phyloP scores from a whole-genome alignment of 768 basidiomycete genomes.

The Suillus brevipes region DNA sequence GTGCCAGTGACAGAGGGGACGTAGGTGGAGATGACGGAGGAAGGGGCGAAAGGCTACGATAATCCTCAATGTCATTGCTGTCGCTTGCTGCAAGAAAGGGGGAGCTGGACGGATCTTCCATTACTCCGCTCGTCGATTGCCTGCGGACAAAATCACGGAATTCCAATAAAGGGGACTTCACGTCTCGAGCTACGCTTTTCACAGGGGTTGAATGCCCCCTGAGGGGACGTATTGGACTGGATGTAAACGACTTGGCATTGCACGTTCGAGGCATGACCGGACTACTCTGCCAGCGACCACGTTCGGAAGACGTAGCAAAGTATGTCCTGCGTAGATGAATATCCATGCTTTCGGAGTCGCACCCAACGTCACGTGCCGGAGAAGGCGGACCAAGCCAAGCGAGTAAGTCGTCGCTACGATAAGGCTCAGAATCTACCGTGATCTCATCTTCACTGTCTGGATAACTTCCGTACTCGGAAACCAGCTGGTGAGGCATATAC shows the following conservation, averaged over 20 bases:
- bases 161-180: slow-evolving; percentile 8
- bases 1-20: slow-evolving; percentile 42
- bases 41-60: slow-evolving; percentile 25
- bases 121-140: slow-evolving; percentile 4
- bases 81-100: slow-evolving; percentile 14
- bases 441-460: neutral
- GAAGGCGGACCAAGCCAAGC: neutral
- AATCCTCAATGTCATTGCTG: slow-evolving; percentile 18
- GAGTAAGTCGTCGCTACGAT: neutral
- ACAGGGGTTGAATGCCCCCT: slow-evolving; percentile 27
- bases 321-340: slow-evolving; percentile 47
- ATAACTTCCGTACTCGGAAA: neutral
- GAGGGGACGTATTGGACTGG: slow-evolving; percentile 21
- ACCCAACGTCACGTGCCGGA: slow-evolving; percentile 18
- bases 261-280: slow-evolving; percentile 36
- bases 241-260: slow-evolving; percentile 12
- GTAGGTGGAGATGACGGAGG: slow-evolving; percentile 46
- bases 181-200: slow-evolving; percentile 10
- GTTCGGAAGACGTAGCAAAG: slow-evolving; percentile 57
- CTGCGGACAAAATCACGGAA: slow-evolving; percentile 6
- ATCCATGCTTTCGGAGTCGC: slow-evolving; percentile 34
- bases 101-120: slow-evolving; percentile 4
- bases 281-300: slow-evolving; percentile 58
- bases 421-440: neutral
- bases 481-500: neutral